A percentile compares a stretch with the other conserved stretches of the same genome.
Conservation (phyloP, 176 grass and related monocot genomes). For the Hyparrhenia diplandra region DNA sequence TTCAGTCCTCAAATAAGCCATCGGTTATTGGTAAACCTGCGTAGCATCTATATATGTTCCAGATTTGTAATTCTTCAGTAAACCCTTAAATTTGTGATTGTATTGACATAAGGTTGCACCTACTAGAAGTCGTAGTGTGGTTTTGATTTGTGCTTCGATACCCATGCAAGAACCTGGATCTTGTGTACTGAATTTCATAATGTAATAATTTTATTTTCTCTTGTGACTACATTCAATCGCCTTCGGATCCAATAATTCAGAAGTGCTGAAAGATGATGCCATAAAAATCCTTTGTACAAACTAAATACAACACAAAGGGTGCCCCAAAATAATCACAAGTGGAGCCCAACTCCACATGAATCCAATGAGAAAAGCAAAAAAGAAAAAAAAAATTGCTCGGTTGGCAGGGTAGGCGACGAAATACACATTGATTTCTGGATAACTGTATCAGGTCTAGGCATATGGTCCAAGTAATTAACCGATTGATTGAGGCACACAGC, state of each 20-base stretch:
- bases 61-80: not conserved
- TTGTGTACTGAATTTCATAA: not conserved
- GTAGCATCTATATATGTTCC: not conserved
- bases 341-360: not conserved
- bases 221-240: not conserved
- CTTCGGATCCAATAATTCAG: not conserved
- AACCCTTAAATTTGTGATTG: not conserved
- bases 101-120: not conserved
- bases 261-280: not conserved
- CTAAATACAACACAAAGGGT: not conserved
- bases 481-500: not conserved
- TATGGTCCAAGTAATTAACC: not conserved
- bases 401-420: not conserved
- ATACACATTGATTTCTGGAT: not conserved
- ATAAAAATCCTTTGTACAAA: not conserved
- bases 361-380: too few species aligned
- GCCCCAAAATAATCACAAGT: not conserved
- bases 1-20: not conserved
- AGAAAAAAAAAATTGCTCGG: too few species aligned
- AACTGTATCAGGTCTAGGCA: not conserved
- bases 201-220: not conserved
- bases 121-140: fast-evolving
- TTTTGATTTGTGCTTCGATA: not conserved
- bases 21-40: not conserved
- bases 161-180: not conserved